Conservation (phyloP, 2,329 filamentous ascomycete genomes). For the Pseudocercospora eumusae region DNA sequence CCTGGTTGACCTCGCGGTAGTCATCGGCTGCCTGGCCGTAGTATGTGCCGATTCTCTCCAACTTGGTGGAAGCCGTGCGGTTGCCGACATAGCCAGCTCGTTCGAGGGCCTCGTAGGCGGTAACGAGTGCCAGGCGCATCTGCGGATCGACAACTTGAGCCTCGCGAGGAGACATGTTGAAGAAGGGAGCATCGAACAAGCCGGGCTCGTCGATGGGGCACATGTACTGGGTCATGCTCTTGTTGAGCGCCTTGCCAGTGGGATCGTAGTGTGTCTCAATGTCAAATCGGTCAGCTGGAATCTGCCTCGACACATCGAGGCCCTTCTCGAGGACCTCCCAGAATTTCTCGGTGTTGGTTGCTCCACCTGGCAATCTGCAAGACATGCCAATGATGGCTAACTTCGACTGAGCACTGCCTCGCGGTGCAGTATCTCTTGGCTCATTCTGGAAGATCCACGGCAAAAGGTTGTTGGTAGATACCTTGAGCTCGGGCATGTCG, state of each 20-base stretch:
- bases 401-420: conserved; percentile 1
- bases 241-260: conserved; percentile 21
- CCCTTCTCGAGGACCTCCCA: conserved; percentile 24
- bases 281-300: conserved; percentile 24
- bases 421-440: conserved; percentile 1
- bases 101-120: conserved; percentile 28
- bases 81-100: conserved; percentile 26
- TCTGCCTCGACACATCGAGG: conserved; percentile 15
- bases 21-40: conserved; percentile 42
- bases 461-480: conserved; percentile 10
- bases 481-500: conserved; percentile 11
- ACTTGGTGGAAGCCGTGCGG: conserved; percentile 35
- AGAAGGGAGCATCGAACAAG: conserved; percentile 45
- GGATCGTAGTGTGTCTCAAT: conserved; percentile 23
- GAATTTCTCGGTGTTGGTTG: conserved; percentile 18
- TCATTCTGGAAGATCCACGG: conserved; percentile 14
- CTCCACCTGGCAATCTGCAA: conserved; percentile 16
- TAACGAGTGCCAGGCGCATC: conserved; percentile 21
- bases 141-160: conserved; percentile 21
- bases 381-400: conserved; percentile 17
- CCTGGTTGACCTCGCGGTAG: conserved; percentile 34
- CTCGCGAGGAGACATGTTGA: conserved; percentile 43
- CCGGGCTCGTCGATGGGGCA: conserved; percentile 44
- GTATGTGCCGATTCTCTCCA: conserved; percentile 39
- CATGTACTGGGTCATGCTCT: conserved; percentile 38